Evolutionary conservation across 2,329 filamentous ascomycete genomes (phyloP), one percentile per base, ranked within the genome.

Genomic region (Fusarium continuum): DNA sequence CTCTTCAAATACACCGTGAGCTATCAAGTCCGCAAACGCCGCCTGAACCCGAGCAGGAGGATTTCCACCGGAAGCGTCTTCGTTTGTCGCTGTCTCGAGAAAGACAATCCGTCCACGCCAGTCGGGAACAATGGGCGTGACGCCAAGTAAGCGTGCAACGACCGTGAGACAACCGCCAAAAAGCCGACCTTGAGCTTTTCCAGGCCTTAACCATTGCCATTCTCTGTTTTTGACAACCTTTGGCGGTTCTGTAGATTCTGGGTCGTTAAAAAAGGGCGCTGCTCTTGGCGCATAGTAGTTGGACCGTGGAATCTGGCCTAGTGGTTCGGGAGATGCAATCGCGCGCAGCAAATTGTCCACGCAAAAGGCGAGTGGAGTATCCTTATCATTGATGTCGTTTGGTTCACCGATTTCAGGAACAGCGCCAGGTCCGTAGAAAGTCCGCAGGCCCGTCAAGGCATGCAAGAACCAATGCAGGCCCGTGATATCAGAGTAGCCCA

Each of bases 401-500:
- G 64, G 41, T 26, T 74, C 75, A 25, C 76, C 76, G 1, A 80
- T 75, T 56, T 80, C 78, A 2, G 76, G 69, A 40, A 79, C 72
- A 3, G 74, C 67, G 4, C 75, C 72, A 3, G 79, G 79, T 0
- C 79, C 79, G 65, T 80, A 80, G 47, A 80, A 80, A 5, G 78
- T 80, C 34, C 78, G 76, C 29, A 80, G 67, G 1, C 79, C 78
- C 1, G 75, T 70, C 10, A 70, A 22, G 2, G 73, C 73, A 55
- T 77, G 57, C 28, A 80, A 65, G 43, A 76, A 75, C 78, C 79
- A 80, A 66, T 80, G 78, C 29, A 80, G 52, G 26, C 74, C 72
- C 1, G 76, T 77, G 47, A 79, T 79, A 51, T 80, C 78, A 2
- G 76, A 79, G 51, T 73, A 78, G 2, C 78, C 79, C 14, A 80